A percentile compares a stretch with the other conserved stretches of the same genome.
phyloP scores from a whole-genome alignment of 2,329 filamentous ascomycete species.

The Fusarium sp. region DNA sequence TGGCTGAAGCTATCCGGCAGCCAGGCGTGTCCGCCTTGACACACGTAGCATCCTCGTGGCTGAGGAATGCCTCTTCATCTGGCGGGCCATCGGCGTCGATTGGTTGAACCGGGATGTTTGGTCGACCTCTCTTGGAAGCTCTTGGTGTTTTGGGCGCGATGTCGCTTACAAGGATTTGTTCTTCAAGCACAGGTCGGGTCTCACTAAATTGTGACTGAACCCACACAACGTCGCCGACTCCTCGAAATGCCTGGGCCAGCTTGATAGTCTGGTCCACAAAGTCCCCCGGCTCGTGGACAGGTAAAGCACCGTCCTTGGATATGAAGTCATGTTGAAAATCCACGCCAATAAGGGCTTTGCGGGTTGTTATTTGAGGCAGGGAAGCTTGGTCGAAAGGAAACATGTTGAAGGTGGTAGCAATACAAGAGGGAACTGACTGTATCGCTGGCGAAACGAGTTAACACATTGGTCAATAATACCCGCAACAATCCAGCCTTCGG shows the following conservation, averaged over 20 bases:
- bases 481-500: background rate
- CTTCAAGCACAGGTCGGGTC: slow-evolving; percentile 65
- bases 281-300: slow-evolving; percentile 68
- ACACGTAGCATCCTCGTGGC: slow-evolving; percentile 52
- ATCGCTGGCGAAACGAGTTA: background rate
- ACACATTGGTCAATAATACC: background rate
- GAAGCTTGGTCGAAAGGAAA: slow-evolving; percentile 66
- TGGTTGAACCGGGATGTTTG: slow-evolving; percentile 17
- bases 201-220: slow-evolving; percentile 78
- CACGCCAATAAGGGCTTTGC: slow-evolving; percentile 80
- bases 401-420: slow-evolving; percentile 47
- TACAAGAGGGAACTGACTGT: background rate
- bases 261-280: slow-evolving; percentile 74
- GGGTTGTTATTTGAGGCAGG: slow-evolving; percentile 65
- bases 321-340: slow-evolving; percentile 95
- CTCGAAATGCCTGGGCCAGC: slow-evolving; percentile 78
- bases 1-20: slow-evolving; percentile 53
- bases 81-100: slow-evolving; percentile 20
- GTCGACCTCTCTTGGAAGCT: slow-evolving; percentile 17
- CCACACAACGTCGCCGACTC: slow-evolving; percentile 81
- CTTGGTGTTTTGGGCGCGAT: slow-evolving; percentile 23
- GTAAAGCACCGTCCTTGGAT: slow-evolving; percentile 71
- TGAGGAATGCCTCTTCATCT: slow-evolving; percentile 59
- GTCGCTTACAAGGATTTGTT: slow-evolving; percentile 59
- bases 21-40: slow-evolving; percentile 57